These are phyloP conservation scores for Quercus tomentella DNA, from an alignment of 331 rosid species.

Conservation along the genomic window DNA sequence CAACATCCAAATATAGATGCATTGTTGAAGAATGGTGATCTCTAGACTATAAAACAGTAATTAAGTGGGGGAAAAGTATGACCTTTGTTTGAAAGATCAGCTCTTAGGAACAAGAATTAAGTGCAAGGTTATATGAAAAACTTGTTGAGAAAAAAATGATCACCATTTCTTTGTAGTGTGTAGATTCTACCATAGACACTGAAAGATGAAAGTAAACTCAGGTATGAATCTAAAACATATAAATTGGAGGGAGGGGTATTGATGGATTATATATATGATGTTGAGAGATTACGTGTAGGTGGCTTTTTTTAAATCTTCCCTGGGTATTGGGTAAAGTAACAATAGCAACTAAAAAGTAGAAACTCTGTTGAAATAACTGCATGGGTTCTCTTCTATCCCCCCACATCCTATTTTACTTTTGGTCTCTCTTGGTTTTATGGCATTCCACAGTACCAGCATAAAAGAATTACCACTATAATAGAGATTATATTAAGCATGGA, in stretches of 20 bases:
- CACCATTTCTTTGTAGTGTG: neutral
- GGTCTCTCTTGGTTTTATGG: neutral
- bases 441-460: neutral
- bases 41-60: slow-evolving; percentile 23
- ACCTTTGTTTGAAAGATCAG: neutral
- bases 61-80: neutral
- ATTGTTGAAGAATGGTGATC: slow-evolving; percentile 34
- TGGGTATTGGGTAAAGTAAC: too few species aligned
- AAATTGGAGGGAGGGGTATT: neutral
- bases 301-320: neutral
- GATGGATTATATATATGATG: neutral
- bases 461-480: too few species aligned
- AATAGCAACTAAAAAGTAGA: neutral
- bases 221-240: neutral
- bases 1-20: slow-evolving; percentile 46
- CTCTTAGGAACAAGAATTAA: neutral
- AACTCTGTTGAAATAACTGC: neutral
- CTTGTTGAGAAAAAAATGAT: neutral
- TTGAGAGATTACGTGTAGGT: neutral
- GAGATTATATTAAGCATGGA: too few species aligned
- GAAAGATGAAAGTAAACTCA: neutral
- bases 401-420: neutral
- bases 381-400: neutral
- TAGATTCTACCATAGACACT: neutral
- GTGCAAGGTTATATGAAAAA: neutral